A percentile compares a stretch with the other conserved stretches of the same genome.
Evolutionary conservation across 192 early-diverging fungal genomes (phyloP).

Genomic region (Gonapodya prolifera): DNA sequence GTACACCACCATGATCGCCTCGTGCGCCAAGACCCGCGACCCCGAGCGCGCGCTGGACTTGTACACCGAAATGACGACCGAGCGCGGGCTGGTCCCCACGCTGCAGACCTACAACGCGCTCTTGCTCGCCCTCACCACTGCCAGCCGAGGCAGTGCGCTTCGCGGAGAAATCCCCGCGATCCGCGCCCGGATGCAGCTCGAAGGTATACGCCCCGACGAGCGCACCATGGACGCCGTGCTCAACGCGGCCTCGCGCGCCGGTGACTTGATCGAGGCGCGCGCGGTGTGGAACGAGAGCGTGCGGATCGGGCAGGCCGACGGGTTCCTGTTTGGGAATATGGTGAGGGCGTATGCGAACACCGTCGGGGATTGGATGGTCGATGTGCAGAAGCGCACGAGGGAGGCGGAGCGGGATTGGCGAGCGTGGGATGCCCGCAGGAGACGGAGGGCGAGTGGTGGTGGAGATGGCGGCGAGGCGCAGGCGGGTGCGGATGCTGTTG

Average conservation of each 20-base stretch:
- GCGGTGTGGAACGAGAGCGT: slow-evolving; percentile 46
- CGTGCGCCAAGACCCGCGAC: slow-evolving; percentile 69
- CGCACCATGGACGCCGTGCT: slow-evolving; percentile 76
- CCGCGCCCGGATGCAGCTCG: slow-evolving; percentile 64
- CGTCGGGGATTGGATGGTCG: not conserved
- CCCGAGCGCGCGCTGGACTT: slow-evolving; percentile 86
- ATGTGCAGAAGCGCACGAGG: not conserved
- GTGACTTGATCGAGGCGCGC: slow-evolving; percentile 59
- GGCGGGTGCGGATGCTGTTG: too few species aligned
- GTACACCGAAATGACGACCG: slow-evolving; percentile 73
- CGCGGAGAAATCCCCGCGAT: slow-evolving; percentile 61
- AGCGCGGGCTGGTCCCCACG: slow-evolving; percentile 51
- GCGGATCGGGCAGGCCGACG: not conserved
- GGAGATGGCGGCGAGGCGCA: not conserved
- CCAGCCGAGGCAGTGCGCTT: slow-evolving; percentile 26
- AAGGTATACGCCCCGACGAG: slow-evolving; percentile 69
- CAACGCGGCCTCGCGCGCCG: slow-evolving; percentile 54
- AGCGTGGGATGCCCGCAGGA: not conserved
- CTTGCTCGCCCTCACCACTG: slow-evolving; percentile 45
- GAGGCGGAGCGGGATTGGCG: not conserved
- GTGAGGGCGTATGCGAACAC: not conserved
- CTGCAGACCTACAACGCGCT: slow-evolving; percentile 79
- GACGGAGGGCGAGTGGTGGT: not conserved
- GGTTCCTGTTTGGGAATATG: not conserved
- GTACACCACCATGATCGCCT: slow-evolving; percentile 84